Evolutionary conservation across 1,284 basidiomycete genomes (phyloP).

Genomic region (Cryptococcus jaspeensis): DNA sequence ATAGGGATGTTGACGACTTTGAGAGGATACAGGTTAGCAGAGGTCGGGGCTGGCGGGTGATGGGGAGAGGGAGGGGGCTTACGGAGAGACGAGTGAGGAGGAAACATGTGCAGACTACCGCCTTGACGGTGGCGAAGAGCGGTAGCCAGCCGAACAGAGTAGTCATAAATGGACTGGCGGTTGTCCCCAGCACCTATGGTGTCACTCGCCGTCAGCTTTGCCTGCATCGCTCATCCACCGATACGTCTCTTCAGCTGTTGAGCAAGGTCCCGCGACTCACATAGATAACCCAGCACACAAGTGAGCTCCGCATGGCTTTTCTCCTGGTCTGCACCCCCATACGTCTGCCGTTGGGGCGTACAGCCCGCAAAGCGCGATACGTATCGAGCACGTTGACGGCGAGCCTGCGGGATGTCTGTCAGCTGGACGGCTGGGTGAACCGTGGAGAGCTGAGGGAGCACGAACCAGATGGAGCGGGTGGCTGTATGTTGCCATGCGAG

Average conservation of each 20-base stretch:
- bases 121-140: slow-evolving; percentile 33
- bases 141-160: slow-evolving; percentile 36
- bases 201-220: neutral
- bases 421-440: neutral
- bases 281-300: slow-evolving; percentile 37
- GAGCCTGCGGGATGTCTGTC: slow-evolving; percentile 20
- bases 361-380: slow-evolving; percentile 28
- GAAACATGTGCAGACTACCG: slow-evolving; percentile 18
- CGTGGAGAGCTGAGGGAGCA: neutral
- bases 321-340: slow-evolving; percentile 30
- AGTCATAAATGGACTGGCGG: slow-evolving; percentile 13
- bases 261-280: slow-evolving; percentile 21
- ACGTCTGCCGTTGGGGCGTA: slow-evolving; percentile 32
- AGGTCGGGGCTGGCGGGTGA: neutral
- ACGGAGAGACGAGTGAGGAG: slow-evolving; percentile 30
- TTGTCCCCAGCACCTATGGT: slow-evolving; percentile 21
- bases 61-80: slow-evolving; percentile 1
- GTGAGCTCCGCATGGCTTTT: slow-evolving; percentile 27
- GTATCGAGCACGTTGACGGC: slow-evolving; percentile 33
- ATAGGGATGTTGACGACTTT: slow-evolving; percentile 30
- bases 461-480: slow-evolving; percentile 18
- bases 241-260: neutral
- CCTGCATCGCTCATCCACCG: neutral
- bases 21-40: neutral
- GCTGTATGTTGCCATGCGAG: slow-evolving; percentile 14